Evolutionary conservation across 1,284 basidiomycete species (phyloP), one percentile per base, ranked within the genome.

Genomic region (Thecaphora thlaspeos): DNA sequence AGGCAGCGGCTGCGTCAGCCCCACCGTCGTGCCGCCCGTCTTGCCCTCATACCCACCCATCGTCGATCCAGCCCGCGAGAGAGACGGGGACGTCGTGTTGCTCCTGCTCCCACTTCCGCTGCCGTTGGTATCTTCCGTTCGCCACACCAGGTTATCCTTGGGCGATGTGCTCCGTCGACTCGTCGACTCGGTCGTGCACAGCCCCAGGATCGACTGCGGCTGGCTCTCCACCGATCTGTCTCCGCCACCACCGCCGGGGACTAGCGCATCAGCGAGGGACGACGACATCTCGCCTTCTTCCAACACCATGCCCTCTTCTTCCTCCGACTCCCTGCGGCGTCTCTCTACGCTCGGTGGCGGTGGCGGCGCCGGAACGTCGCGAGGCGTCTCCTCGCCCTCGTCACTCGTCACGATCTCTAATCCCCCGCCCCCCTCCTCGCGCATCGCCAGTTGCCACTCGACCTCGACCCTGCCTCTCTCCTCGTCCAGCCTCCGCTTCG

Each of bases 241-340:
- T 39, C n/a, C 37, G n/a, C n/a, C n/a, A n/a, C n/a, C n/a, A n/a
- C 21, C 36, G 32, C 10, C 1, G n/a, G 4, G 9, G 11, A n/a
- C 39, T 38, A 19, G 30, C 15, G 24, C 38, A 18, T 15, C 41
- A 17, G 58, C 56, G 18, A 48, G 57, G 19, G 59, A 53, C 4
- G 61, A 63, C 4, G 61, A 30, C 59, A 66, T 66, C 41, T 66
- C 59, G 15, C 63, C 63, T 41, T 66, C 63, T 36, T 66, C 63
- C 1, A 55, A 59, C 32, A 34, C 32, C 18, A 19, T 40, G 18
- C 18, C 32, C 9, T 34, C 32, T 34, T 34, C 15, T 14, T 14
- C 28, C 8, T 30, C 7, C 8, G 28, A 7, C 8, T 30, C 28
- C 28, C 8, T 30, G 7, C 15, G 32, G 11, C 10, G 10, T 34